phyloP scores from a whole-genome alignment of 2,329 filamentous ascomycete genomes.

The Aureobasidium sp. region DNA sequence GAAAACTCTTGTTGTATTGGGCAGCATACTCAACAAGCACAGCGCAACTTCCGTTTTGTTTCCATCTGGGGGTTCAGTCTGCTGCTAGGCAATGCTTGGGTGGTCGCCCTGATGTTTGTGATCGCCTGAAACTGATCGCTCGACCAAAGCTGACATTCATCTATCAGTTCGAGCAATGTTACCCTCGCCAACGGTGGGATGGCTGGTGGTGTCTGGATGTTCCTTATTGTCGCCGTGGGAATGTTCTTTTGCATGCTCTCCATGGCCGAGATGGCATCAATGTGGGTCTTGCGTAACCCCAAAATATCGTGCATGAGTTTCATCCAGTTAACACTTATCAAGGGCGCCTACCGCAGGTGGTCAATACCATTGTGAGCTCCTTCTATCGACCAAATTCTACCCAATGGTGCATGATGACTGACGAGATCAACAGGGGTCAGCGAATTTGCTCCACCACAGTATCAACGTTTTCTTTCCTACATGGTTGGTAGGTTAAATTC shows the following conservation, averaged over 20 bases:
- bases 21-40: not conserved
- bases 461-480: constrained; percentile 13
- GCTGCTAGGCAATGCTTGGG: constrained; percentile 12
- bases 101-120: constrained; percentile 12
- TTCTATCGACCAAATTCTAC: not conserved
- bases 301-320: not conserved
- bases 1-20: not conserved
- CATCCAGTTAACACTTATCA: not conserved
- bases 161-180: constrained; percentile 43
- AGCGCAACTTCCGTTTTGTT: constrained; percentile 17
- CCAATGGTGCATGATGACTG: not conserved
- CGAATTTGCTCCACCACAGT: constrained; percentile 14
- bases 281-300: constrained; percentile 18
- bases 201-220: constrained; percentile 25
- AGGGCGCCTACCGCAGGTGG: constrained; percentile 22
- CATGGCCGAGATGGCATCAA: constrained; percentile 30
- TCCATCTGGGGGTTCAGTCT: constrained; percentile 16
- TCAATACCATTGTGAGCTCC: constrained; percentile 16
- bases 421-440: not conserved
- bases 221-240: constrained; percentile 24
- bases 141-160: constrained; percentile 43
- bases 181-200: constrained; percentile 33
- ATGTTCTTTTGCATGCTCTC: constrained; percentile 23
- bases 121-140: not conserved
- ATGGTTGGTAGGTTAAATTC: constrained; percentile 5